Evolutionary conservation across 257 asterid genomes (phyloP), one percentile per base, ranked within the genome.

Genomic region (Nicotiana tabacum): DNA sequence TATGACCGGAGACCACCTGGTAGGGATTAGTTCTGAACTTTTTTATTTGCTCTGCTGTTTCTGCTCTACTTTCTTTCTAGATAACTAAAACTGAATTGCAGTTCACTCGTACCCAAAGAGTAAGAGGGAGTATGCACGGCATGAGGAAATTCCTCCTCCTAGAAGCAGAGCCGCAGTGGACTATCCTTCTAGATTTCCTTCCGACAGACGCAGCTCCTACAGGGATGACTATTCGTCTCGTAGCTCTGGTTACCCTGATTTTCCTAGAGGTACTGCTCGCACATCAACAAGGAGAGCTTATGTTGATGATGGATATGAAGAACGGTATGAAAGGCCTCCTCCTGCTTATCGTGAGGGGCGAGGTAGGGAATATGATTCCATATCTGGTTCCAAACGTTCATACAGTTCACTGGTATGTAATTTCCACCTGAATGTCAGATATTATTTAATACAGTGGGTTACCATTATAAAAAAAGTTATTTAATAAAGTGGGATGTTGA

Each of bases 1-100:
- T 93, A 94, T 85, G 98, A 94, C 78, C 90, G 98, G 88, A 92
- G 97, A 72, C 95, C 97, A 66, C 96, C 97, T 84, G 98, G 99
- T 94, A 90, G 85, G 66, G 43, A 81, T 81, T 58, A 66, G 68
- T 15, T 21, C 32, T 77, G 56, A 80, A 77, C 68, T 57, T 65
- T 15, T 78, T 32, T 85, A 21, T 5, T 58, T 48, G 18, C 65
- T 35, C 60, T n/a, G 48, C 37, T 68, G 48, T 32, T 35, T 87
- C 77, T 35, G 18, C 66, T 30, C 43, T 82, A 24, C 33, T 78
- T 55, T 16, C 80, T 61, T 53, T 88, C 62, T 76, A 43, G 37
- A 4, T 81, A 60, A 39, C 58, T 27, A 18, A 17, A n/a, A 56
- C 84, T 66, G 74, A 24, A 82, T 43, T 68, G 39, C 93, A 94